Conservation (phyloP, 2,329 filamentous ascomycete species). For the Pyrenochaeta sp. region DNA sequence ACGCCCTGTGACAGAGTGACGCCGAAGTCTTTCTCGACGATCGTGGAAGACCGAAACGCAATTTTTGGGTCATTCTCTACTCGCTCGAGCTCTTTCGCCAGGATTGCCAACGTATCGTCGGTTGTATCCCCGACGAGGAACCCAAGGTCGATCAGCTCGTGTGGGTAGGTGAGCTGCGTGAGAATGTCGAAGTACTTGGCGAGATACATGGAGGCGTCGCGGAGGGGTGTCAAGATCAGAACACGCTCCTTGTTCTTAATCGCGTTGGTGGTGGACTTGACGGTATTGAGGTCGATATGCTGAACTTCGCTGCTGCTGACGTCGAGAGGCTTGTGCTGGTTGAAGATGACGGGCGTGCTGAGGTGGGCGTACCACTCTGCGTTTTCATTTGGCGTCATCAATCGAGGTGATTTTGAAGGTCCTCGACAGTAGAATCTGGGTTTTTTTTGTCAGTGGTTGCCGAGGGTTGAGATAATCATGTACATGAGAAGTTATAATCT, state of each 20-base stretch:
- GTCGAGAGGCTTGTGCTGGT: slow-evolving; percentile 87
- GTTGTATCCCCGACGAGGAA: slow-evolving; percentile 92
- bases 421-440: slow-evolving; percentile 96
- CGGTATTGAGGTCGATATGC: slow-evolving; percentile 82
- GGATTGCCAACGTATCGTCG: slow-evolving; percentile 89
- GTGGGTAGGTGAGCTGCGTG: slow-evolving; percentile 88
- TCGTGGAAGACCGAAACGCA: slow-evolving; percentile 82
- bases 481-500: slow-evolving; percentile 3
- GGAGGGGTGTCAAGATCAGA: slow-evolving; percentile 89
- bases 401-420: slow-evolving; percentile 91
- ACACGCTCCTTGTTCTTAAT: slow-evolving; percentile 82
- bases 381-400: slow-evolving; percentile 92
- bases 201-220: slow-evolving; percentile 84
- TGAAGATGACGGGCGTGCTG: slow-evolving; percentile 93
- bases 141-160: slow-evolving; percentile 91
- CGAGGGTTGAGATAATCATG: background rate
- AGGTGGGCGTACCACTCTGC: slow-evolving; percentile 87
- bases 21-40: slow-evolving; percentile 92
- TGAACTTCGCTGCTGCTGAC: slow-evolving; percentile 82
- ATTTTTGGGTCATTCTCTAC: slow-evolving; percentile 81
- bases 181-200: slow-evolving; percentile 93
- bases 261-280: slow-evolving; percentile 82
- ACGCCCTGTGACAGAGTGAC: slow-evolving; percentile 78
- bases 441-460: slow-evolving; percentile 27
- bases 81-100: slow-evolving; percentile 84